A percentile compares a stretch with the other conserved stretches of the same genome.
Conservation (phyloP, 441 rosid genomes). For the Kokia cookei region DNA sequence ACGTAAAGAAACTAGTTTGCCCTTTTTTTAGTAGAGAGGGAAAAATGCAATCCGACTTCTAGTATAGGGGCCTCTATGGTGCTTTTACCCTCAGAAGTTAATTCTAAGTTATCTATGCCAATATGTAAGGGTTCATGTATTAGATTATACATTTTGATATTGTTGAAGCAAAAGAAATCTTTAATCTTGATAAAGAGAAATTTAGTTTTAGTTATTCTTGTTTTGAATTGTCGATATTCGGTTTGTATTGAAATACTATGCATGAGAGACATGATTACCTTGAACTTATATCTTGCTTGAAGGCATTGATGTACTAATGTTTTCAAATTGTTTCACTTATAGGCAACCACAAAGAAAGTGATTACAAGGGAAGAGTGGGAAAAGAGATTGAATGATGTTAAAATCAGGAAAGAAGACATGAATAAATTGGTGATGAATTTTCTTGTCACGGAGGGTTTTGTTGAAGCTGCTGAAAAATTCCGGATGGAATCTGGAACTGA, state of each 20-base stretch:
- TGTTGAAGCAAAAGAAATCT: not conserved
- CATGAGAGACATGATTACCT: not conserved
- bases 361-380: conserved; percentile 91
- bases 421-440: conserved; percentile 93
- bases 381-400: conserved; percentile 75
- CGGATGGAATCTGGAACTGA: conserved; percentile 91
- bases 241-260: not conserved
- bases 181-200: not conserved
- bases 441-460: conserved; percentile 91
- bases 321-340: conserved; percentile 6
- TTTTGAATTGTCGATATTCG: not conserved
- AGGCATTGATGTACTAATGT: not conserved
- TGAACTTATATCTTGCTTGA: not conserved
- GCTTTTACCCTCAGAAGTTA: not conserved
- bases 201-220: not conserved
- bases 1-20: too few species aligned
- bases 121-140: not conserved
- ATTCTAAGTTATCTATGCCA: not conserved
- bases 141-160: not conserved
- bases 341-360: conserved; percentile 81
- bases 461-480: conserved; percentile 88
- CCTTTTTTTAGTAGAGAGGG: too few species aligned
- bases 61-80: too few species aligned
- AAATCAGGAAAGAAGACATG: conserved; percentile 90
- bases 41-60: too few species aligned